Evolutionary conservation across 139 green algal genomes (phyloP).

Genomic region (Micractinium sp.): DNA sequence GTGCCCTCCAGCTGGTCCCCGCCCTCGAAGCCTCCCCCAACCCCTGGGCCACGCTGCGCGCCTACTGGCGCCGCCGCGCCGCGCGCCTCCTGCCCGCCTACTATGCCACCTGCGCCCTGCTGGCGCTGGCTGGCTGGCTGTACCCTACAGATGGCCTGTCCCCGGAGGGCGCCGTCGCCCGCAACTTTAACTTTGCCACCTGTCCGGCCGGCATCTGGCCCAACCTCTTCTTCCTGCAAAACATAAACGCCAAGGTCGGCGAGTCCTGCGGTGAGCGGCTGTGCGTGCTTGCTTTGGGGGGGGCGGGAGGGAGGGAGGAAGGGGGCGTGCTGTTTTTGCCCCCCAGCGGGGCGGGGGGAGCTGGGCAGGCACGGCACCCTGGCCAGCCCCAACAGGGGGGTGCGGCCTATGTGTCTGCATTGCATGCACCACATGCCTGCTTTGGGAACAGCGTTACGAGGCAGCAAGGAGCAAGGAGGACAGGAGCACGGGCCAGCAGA

Average conservation of each 20-base stretch:
- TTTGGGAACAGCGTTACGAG: too few relatives aligned
- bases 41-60: neutral
- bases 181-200: neutral
- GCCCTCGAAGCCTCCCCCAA: too few relatives aligned
- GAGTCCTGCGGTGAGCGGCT: neutral
- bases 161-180: neutral
- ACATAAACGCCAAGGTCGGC: neutral
- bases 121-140: neutral
- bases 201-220: neutral
- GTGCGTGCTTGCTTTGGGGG: too few relatives aligned
- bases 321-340: neutral
- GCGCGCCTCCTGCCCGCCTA: conserved; percentile 16
- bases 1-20: too few relatives aligned
- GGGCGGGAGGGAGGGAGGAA: too few relatives aligned
- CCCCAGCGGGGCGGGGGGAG: neutral
- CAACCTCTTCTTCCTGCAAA: conserved; percentile 16
- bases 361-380: neutral
- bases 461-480: neutral
- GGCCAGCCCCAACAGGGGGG: neutral
- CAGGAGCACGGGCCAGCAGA: too few relatives aligned
- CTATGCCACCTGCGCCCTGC: neutral
- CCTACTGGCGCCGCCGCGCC: conserved; percentile 13
- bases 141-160: neutral
- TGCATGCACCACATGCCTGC: too few relatives aligned
- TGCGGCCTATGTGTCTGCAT: too few relatives aligned